Evolutionary conservation across 225 moss, liverwort and hornwort species (phyloP), one percentile per base, ranked within the genome.

Genomic region (Pseudisothecium myosuroides): DNA sequence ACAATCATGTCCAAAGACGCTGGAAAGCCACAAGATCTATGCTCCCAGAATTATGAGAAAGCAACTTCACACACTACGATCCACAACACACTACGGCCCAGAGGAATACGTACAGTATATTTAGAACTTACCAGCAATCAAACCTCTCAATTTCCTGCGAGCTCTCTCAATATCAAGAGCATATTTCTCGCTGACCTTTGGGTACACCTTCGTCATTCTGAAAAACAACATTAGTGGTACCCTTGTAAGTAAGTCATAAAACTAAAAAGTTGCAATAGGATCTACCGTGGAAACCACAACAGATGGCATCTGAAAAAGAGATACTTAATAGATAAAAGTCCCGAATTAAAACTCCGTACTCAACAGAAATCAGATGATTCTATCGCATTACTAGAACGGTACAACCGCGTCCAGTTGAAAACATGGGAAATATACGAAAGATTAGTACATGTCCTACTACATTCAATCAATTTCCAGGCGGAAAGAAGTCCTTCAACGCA

Each of bases 131-230:
- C 98, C 97, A 87, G 96, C 94, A 66, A 99, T 97, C 83, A 97
- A 37, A 14, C 92, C 96, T 52, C 96, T 92, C 77, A 97, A 66
- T 90, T 96, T 96, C 92, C 95, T 91, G 82, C 94, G 95, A 36
- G 94, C 93, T 86, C 84, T 95, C 88, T 96, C 95, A 66, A 97
- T 65, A 43, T 95, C 95, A 47, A 80, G 88, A 87, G 93, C 89
- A 73, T 99, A 99, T 91, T 97, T 92, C 88, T 94, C 93, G 85
- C 95, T 95, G 58, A 99, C 98, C 87, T 91, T 91, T 1, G 98
- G 98, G 83, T 99, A 99, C 1, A 72, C 83, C 91, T 99, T 99
- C 87, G 91, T 88, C 93, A 95, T 95, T 68, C 94, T 94, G 91
- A 6, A 72, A 78, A 62, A 62, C 16, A 76, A 19, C 13, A 67